A percentile compares a stretch with the other conserved stretches of the same genome.
phyloP scores from a whole-genome alignment of 1,139 yeast genomes.

The Blastobotrys aristatus region DNA sequence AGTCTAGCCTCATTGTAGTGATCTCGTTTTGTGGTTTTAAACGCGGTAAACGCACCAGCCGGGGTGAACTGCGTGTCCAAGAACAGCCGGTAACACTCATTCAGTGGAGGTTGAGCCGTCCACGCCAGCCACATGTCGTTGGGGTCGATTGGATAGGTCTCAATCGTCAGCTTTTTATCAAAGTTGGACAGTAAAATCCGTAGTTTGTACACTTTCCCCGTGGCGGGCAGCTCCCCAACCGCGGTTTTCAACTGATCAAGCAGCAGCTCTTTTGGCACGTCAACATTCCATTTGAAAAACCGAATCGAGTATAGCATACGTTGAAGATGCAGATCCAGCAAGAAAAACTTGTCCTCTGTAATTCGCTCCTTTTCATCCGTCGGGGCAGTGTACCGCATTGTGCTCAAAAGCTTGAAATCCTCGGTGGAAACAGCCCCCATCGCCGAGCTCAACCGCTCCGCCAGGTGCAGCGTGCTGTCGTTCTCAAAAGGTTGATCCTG shows the following conservation, averaged over 20 bases:
- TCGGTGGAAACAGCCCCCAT: not conserved
- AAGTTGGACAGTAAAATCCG: slow-evolving; percentile 45
- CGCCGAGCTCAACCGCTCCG: not conserved
- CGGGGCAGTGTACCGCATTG: slow-evolving; percentile 71
- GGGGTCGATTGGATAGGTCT: slow-evolving; percentile 42
- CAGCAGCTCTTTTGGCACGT: slow-evolving; percentile 42
- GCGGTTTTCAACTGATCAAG: slow-evolving; percentile 44
- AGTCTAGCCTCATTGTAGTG: slow-evolving; percentile 60
- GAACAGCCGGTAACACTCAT: slow-evolving; percentile 51
- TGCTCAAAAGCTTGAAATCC: slow-evolving; percentile 55
- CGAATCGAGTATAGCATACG: slow-evolving; percentile 51
- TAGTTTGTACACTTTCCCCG: slow-evolving; percentile 48
- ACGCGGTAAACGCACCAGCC: slow-evolving; percentile 75
- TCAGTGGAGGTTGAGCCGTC: slow-evolving; percentile 27
- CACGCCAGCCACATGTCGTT: slow-evolving; percentile 44
- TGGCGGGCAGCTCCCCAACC: slow-evolving; percentile 27
- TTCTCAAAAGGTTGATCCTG: not conserved
- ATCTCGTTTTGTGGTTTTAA: slow-evolving; percentile 75
- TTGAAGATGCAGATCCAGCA: slow-evolving; percentile 58
- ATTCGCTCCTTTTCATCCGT: slow-evolving; percentile 2
- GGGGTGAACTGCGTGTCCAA: slow-evolving; percentile 51
- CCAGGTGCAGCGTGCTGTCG: not conserved
- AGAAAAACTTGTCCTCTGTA: slow-evolving; percentile 38
- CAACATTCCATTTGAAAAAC: slow-evolving; percentile 50
- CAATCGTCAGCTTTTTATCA: slow-evolving; percentile 49